Evolutionary conservation across 345 rosid species (phyloP).

Genomic region (Salix udensis): DNA sequence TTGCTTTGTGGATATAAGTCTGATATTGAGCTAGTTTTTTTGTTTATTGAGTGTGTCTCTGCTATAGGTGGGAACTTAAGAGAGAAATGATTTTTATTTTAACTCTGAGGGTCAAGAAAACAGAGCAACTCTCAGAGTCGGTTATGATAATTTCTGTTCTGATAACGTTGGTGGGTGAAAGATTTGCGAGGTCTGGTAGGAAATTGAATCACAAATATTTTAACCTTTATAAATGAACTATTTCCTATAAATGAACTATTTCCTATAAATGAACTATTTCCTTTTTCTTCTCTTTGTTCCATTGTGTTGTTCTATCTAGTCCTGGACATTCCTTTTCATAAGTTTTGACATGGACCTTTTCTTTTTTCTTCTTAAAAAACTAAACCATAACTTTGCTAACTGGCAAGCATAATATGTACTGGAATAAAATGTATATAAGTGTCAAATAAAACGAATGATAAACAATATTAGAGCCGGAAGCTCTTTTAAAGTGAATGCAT

Average conservation of each 20-base stretch:
- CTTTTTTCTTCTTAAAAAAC: neutral
- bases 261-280: neutral
- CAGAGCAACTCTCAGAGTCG: neutral
- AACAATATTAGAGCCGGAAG: neutral
- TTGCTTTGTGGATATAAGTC: neutral
- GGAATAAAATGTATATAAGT: neutral
- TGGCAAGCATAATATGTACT: neutral
- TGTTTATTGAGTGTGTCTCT: neutral
- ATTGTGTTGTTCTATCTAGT: neutral
- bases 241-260: neutral
- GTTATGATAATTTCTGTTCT: neutral
- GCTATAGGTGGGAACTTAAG: neutral
- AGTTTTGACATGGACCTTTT: neutral
- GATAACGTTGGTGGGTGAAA: neutral
- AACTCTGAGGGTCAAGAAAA: neutral
- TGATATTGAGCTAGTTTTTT: neutral
- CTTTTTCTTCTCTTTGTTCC: neutral
- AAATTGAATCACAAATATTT: neutral
- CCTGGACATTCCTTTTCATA: neutral
- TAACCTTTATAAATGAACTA: neutral
- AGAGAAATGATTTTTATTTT: neutral
- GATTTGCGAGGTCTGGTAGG: neutral
- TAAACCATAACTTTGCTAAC: neutral
- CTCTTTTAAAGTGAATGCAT: neutral
- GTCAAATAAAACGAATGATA: neutral